Conservation (phyloP, 2,329 filamentous ascomycete genomes). For the Beauveria pseudobassiana region DNA sequence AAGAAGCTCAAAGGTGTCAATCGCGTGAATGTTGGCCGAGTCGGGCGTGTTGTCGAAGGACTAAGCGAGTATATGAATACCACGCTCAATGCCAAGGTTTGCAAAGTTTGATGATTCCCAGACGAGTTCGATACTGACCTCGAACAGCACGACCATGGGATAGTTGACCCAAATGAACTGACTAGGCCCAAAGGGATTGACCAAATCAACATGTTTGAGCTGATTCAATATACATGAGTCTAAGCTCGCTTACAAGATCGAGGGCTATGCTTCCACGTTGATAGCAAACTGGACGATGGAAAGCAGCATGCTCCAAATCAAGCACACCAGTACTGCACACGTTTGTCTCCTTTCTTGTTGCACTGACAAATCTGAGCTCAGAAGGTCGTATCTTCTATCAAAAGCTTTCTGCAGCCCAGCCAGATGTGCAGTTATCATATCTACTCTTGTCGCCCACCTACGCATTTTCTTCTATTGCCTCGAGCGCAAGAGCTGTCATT, state of each 20-base stretch:
- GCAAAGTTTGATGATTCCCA: constrained; percentile 2
- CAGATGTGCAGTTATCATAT: constrained; percentile 64
- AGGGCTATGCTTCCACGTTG: constrained; percentile 70
- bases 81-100: constrained; percentile 41
- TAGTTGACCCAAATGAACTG: constrained; percentile 63
- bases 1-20: constrained; percentile 87
- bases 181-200: constrained; percentile 82
- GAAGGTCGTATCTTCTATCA: constrained; percentile 61
- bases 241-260: constrained; percentile 88
- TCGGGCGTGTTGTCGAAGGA: constrained; percentile 75
- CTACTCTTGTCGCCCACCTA: constrained; percentile 85
- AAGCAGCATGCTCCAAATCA: constrained; percentile 18
- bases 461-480: constrained; percentile 82
- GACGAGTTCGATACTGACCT: neutral
- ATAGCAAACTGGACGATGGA: constrained; percentile 36
- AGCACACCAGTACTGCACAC: constrained; percentile 46
- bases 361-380: constrained; percentile 77
- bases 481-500: constrained; percentile 77
- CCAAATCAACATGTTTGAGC: constrained; percentile 88
- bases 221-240: constrained; percentile 88
- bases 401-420: constrained; percentile 28
- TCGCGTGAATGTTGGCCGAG: constrained; percentile 81
- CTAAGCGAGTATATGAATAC: constrained; percentile 61
- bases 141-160: constrained; percentile 46
- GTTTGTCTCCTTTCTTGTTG: constrained; percentile 58